Evolutionary conservation across 805 yeast species (phyloP), one percentile per base, ranked within the genome.

Genomic region (Candida maris): DNA sequence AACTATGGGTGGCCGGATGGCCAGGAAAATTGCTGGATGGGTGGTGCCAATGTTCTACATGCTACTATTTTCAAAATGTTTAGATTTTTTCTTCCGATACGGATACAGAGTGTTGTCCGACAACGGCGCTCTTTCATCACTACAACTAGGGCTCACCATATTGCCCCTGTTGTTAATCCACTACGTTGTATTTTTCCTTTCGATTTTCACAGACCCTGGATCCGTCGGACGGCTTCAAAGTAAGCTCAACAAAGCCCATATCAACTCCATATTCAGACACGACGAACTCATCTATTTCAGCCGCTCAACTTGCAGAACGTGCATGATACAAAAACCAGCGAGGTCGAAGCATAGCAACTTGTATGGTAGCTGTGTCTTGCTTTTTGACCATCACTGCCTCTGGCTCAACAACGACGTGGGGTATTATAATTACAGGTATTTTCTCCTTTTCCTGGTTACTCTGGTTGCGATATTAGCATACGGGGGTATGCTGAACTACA

Each of bases 321-420:
- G 95, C 50, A 56, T 71, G 8, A 62, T 72, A 27, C 77, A 85
- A 78, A 66, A 89, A 43, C 77, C 85, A 10, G 87, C 94, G 2
- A 63, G 94, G 38, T 67, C 86, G 5, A 79, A 83, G 44, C 95
- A 86, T 57, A 86, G 95, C 52, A 66, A 79, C 1, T 65, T 65
- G 3, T 86, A 95, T 59, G 75, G 75, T 43, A 65, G 67, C 6
- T 86, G 95, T 51, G 65, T 84, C 14, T 56, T 73, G 8, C 49
- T 72, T 32, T 81, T 76, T 48, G 96, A 86, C 39, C 81, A 76
- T 50, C 81, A 76, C 51, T 76, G 81, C 47, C 47, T 67, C 7
- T 75, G 73, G 62, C 50, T 76, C 21, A 75, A 76, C 48, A 75
- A 73, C 48, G 77, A 79, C 48, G 65, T 76, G 34, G 81, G 79